Base-by-base conservation (phyloP, 1,139 yeast species). In the Geotrichum australiense region DNA sequence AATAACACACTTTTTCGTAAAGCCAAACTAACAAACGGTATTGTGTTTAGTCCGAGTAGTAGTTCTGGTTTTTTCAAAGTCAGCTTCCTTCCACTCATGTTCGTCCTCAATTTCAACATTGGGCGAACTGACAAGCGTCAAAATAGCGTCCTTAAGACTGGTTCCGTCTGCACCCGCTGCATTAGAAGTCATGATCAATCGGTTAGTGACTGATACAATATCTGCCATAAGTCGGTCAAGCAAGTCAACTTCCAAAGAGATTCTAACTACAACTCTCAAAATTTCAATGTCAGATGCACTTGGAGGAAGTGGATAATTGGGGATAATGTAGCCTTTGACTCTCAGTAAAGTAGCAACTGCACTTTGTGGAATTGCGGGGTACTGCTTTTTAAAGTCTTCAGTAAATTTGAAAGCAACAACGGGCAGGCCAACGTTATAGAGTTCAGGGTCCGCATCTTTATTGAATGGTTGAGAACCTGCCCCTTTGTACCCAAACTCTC, bases 361-460 rank as follows among this genome's bases (percentile, higher is more conserved):
- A 22, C 80, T 73, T 63, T 87, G 96, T n/a, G 95, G 95, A 45
- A 87, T 74, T 60, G 78, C 85, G 1, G 95, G 91, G 59, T 78
- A 84, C 35, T 70, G 61, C 37, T 72, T 58, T 40, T 66, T 60
- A 57, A 87, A 74, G 27, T 69, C 68, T 39, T 76, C 66, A 3
- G 85, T 72, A 52, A 87, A 73, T 57, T 76, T 76, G 70, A 86
- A 87, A 0, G 96, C 81, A 34, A 87, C 96, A 27, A 87, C 94
- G 2, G 96, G 96, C 47, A 87, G 72, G 5, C 96, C 96, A 1
- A 85, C 78, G 54, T 75, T 71, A 65, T 64, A 86, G 20, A 60
- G 55, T 39, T 52, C 56, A 46, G 41, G 27, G 27, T 54, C 55
- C 15, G 65, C 59, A 44, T 50, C 47, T 40, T 49, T 48, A 35